These are phyloP conservation scores for Populus pruinosa DNA, from an alignment of 345 rosid genomes.

Conservation along the genomic window DNA sequence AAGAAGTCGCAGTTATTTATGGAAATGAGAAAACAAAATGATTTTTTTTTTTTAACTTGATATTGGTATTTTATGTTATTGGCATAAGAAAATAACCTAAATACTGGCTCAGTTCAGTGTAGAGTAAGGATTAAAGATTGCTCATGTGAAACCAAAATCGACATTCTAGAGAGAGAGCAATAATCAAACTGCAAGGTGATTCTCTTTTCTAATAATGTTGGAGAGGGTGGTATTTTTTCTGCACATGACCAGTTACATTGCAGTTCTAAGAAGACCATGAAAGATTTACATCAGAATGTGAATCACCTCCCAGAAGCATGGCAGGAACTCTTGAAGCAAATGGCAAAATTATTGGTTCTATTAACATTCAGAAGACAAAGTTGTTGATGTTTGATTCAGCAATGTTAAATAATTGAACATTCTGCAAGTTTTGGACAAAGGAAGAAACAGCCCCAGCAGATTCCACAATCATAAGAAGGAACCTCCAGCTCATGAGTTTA, in stretches of 20 bases:
- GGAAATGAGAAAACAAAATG: background rate
- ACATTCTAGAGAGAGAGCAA: background rate
- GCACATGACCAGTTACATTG: background rate
- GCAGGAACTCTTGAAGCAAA: background rate
- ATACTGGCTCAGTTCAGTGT: background rate
- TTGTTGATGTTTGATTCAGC: background rate
- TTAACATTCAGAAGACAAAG: background rate
- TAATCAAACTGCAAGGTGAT: background rate
- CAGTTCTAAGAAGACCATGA: background rate
- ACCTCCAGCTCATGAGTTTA: background rate
- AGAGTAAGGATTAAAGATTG: background rate
- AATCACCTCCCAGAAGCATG: background rate
- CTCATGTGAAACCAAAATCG: background rate
- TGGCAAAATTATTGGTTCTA: background rate
- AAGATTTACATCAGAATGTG: background rate
- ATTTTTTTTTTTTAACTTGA: background rate
- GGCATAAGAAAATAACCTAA: too few species aligned
- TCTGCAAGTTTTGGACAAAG: background rate
- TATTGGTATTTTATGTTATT: background rate
- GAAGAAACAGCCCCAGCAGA: background rate
- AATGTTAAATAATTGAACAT: background rate
- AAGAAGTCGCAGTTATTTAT: slow-evolving; percentile 18
- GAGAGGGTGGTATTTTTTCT: background rate
- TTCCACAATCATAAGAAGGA: background rate
- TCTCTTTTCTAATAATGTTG: background rate